Conservation (phyloP, 257 asterid species). For the Schizonepeta tenuifolia region DNA sequence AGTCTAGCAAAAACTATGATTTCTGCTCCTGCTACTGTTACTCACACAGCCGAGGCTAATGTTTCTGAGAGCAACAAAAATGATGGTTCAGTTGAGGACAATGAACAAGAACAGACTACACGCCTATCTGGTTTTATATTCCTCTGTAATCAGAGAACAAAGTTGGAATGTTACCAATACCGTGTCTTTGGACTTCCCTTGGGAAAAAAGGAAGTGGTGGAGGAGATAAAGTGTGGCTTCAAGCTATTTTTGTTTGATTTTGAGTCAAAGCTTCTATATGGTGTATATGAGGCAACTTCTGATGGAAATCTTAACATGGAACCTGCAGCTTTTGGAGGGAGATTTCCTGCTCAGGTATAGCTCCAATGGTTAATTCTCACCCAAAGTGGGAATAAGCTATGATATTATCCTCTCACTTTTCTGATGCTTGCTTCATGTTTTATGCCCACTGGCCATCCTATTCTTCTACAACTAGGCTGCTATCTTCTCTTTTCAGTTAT, state of each 20-base stretch:
- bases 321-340: conserved; percentile 73
- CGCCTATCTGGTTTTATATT: conserved; percentile 67
- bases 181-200: conserved; percentile 83
- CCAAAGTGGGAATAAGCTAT: conserved; percentile 3
- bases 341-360: conserved; percentile 83
- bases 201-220: conserved; percentile 51
- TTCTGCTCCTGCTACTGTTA: conserved; percentile 32
- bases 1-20: conserved; percentile 24
- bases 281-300: conserved; percentile 75
- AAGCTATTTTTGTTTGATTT: conserved; percentile 80
- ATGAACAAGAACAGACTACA: conserved; percentile 30
- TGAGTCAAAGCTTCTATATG: conserved; percentile 65
- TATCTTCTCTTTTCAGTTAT: neutral
- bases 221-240: conserved; percentile 61
- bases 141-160: conserved; percentile 65
- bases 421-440: conserved; percentile 16
- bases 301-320: conserved; percentile 65
- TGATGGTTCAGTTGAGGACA: conserved; percentile 36
- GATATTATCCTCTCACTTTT: neutral
- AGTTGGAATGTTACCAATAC: conserved; percentile 66
- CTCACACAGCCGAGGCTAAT: conserved; percentile 32
- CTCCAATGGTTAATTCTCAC: conserved; percentile 2
- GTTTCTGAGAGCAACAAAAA: conserved; percentile 28
- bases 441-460: conserved; percentile 6
- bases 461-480: neutral